Evolutionary conservation across 1,284 basidiomycete genomes (phyloP).

Genomic region (Inonotus hispidus): DNA sequence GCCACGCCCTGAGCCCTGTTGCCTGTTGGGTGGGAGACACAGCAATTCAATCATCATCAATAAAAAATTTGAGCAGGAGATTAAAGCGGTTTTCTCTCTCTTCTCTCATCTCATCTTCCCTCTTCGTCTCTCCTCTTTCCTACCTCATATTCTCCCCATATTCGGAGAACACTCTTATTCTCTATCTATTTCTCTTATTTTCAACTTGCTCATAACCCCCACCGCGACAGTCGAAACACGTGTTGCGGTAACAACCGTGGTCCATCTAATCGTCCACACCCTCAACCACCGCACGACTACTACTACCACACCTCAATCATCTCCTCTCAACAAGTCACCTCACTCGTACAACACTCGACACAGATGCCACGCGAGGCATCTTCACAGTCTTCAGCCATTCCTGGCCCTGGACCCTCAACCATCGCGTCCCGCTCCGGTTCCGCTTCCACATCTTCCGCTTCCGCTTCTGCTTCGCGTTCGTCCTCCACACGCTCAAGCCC

Average conservation of each 20-base stretch:
- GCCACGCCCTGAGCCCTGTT: background rate
- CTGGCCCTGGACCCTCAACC: background rate
- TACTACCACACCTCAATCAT: background rate
- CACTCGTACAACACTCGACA: background rate
- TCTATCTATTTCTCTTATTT: background rate
- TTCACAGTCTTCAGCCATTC: background rate
- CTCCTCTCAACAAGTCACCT: background rate
- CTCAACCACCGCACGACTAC: background rate
- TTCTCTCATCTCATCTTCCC: background rate
- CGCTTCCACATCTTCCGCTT: background rate
- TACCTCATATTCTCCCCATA: background rate
- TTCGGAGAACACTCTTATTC: background rate
- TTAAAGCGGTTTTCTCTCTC: background rate
- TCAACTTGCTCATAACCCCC: background rate
- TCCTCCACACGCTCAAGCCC: constrained; percentile 12
- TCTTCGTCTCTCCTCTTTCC: background rate
- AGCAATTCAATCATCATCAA: no score
- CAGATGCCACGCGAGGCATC: background rate
- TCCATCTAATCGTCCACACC: background rate
- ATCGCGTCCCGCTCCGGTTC: background rate
- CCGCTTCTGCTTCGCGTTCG: background rate
- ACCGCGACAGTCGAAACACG: background rate
- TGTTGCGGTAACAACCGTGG: background rate
- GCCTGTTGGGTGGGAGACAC: background rate
- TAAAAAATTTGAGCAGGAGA: background rate